Evolutionary conservation across 208 protist species (phyloP).

Genomic region (Trypanosoma platydactyli): DNA sequence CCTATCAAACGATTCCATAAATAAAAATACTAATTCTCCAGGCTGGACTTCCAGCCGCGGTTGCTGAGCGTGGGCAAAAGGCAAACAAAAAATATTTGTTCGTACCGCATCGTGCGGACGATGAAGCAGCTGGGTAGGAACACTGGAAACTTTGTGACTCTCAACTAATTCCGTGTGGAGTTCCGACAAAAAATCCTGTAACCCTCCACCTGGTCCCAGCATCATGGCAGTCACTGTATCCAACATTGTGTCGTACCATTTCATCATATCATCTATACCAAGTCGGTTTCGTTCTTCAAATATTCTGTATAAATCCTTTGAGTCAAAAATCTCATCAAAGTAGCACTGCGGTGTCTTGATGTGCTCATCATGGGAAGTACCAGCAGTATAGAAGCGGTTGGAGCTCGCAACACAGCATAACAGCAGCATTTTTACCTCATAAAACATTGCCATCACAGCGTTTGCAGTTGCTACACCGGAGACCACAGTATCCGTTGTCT

Average conservation of each 20-base stretch:
- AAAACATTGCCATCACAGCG: conserved; percentile 32
- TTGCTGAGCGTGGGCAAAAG: conserved; percentile 25
- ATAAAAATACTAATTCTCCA: conserved; percentile 43
- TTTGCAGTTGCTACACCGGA: conserved; percentile 12
- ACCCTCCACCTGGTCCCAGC: background rate
- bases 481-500: background rate
- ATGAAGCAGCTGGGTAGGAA: conserved; percentile 41
- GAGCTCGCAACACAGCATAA: conserved; percentile 44
- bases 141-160: conserved; percentile 6
- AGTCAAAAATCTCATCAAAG: conserved; percentile 16
- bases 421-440: conserved; percentile 49
- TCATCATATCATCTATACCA: conserved; percentile 25
- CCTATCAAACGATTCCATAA: background rate
- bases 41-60: conserved; percentile 47
- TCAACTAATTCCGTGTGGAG: conserved; percentile 8
- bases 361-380: too few relatives aligned
- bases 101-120: conserved; percentile 37
- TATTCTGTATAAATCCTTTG: conserved; percentile 16
- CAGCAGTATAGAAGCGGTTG: conserved; percentile 29
- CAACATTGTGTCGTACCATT: conserved; percentile 55
- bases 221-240: conserved; percentile 19
- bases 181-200: conserved; percentile 32
- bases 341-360: conserved; percentile 6
- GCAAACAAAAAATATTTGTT: conserved; percentile 10
- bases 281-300: conserved; percentile 47